These are phyloP conservation scores for Helminthosporium solani DNA, from an alignment of 2,329 filamentous ascomycete species.

Conservation along the genomic window DNA sequence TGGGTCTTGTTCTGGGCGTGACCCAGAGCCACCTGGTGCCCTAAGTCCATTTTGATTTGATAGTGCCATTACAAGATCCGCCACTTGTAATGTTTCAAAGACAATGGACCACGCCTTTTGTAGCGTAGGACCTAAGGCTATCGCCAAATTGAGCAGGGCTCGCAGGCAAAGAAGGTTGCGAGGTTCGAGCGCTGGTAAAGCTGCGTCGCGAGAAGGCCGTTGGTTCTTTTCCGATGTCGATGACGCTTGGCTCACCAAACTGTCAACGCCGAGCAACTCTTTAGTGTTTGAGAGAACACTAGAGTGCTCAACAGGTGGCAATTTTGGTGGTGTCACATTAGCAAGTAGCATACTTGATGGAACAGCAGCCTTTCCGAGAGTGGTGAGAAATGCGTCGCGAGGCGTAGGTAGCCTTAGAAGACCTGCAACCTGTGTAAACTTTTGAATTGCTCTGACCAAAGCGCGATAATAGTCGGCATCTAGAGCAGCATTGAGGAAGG, in stretches of 20 bases:
- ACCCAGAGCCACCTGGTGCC: slow-evolving; percentile 13
- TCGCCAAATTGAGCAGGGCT: slow-evolving; percentile 91
- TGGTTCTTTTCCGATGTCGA: slow-evolving; percentile 59
- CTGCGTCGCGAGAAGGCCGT: slow-evolving; percentile 56
- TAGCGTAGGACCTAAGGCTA: slow-evolving; percentile 86
- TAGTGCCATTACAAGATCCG: slow-evolving; percentile 75
- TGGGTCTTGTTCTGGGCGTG: slow-evolving; percentile 24
- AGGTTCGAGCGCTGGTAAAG: slow-evolving; percentile 65
- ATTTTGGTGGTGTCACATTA: slow-evolving; percentile 36
- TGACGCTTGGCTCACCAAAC: slow-evolving; percentile 60
- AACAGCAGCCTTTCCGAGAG: slow-evolving; percentile 87
- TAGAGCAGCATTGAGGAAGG: slow-evolving; percentile 86
- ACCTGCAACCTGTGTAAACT: slow-evolving; percentile 91
- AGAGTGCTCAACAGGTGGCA: slow-evolving; percentile 52
- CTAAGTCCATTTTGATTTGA: slow-evolving; percentile 30
- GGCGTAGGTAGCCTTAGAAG: slow-evolving; percentile 81
- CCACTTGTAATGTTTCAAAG: slow-evolving; percentile 87
- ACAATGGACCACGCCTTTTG: slow-evolving; percentile 86
- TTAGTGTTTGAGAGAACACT: slow-evolving; percentile 71
- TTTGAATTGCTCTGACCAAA: slow-evolving; percentile 88
- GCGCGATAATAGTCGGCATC: slow-evolving; percentile 94
- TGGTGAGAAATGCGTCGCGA: slow-evolving; percentile 91
- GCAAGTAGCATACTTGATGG: slow-evolving; percentile 67
- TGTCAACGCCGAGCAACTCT: slow-evolving; percentile 73
- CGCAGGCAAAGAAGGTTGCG: slow-evolving; percentile 87